Conservation (phyloP, 2,329 filamentous ascomycete genomes). For the Cordyceps cicadae region DNA sequence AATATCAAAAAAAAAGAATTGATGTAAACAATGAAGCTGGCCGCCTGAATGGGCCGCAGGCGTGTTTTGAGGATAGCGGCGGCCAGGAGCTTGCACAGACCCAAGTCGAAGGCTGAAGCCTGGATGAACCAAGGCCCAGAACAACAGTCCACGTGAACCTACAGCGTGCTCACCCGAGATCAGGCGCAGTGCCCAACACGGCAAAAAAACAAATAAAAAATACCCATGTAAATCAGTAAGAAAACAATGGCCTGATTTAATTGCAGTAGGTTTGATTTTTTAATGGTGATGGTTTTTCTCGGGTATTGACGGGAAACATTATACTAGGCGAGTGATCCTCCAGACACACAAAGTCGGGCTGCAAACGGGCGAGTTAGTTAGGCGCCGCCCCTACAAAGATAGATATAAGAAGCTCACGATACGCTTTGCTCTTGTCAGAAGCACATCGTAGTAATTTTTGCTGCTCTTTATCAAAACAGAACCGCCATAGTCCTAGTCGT, state of each 20-base stretch:
- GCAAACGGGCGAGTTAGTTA: not conserved
- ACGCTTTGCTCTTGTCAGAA: not conserved
- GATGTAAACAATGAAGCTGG: not conserved
- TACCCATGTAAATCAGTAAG: too few relatives aligned
- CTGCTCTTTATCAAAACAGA: too few relatives aligned
- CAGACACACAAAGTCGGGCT: not conserved
- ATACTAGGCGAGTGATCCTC: not conserved
- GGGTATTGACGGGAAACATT: not conserved
- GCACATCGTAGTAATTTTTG: not conserved
- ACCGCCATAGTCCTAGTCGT: too few relatives aligned
- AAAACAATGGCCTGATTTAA: not conserved
- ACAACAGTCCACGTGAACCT: constrained; percentile 18
- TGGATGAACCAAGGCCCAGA: constrained; percentile 17
- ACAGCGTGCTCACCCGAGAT: not conserved
- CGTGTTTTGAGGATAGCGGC: not conserved
- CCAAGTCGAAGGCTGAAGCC: constrained; percentile 9
- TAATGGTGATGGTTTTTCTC: not conserved
- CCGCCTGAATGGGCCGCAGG: not conserved
- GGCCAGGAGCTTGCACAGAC: constrained; percentile 12
- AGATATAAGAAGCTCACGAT: not conserved
- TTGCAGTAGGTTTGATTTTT: not conserved
- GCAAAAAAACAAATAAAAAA: not conserved
- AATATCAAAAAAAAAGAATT: not conserved
- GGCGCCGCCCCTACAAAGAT: not conserved
- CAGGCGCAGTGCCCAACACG: not conserved